phyloP scores from a whole-genome alignment of 2,329 filamentous ascomycete species.

The Periconia sp. region DNA sequence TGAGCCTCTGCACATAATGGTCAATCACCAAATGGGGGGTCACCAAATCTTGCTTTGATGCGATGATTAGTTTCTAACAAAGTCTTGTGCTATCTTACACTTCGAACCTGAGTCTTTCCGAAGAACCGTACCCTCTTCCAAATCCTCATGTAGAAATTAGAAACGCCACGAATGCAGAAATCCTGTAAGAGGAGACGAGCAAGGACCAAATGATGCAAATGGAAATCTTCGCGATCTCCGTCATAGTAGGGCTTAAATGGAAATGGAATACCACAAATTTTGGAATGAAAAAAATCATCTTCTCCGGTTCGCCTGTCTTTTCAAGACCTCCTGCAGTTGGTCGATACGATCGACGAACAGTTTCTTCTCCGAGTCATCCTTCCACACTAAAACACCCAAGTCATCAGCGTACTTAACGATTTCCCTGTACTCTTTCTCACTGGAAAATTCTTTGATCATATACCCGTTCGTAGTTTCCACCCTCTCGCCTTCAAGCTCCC shows the following conservation, averaged over 20 bases:
- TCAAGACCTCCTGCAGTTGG: constrained; percentile 80
- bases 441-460: constrained; percentile 85
- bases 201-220: neutral
- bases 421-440: constrained; percentile 67
- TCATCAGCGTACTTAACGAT: constrained; percentile 79
- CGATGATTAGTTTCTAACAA: too few species aligned
- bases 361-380: constrained; percentile 73
- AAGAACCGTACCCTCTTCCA: too few species aligned
- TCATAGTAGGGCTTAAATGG: neutral
- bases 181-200: neutral
- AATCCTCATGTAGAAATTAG: neutral
- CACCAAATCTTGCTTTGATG: too few species aligned
- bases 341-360: constrained; percentile 94
- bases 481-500: constrained; percentile 95
- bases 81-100: too few species aligned
- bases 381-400: constrained; percentile 87
- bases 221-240: too few species aligned
- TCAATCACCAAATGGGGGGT: too few species aligned
- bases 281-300: neutral
- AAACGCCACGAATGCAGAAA: neutral
- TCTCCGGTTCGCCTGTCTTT: constrained; percentile 43
- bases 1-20: too few species aligned
- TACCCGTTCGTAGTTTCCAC: constrained; percentile 85
- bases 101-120: too few species aligned
- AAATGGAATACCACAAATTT: neutral